phyloP scores from a whole-genome alignment of 23 red algal genomes.

The Porphyridium purpureum region DNA sequence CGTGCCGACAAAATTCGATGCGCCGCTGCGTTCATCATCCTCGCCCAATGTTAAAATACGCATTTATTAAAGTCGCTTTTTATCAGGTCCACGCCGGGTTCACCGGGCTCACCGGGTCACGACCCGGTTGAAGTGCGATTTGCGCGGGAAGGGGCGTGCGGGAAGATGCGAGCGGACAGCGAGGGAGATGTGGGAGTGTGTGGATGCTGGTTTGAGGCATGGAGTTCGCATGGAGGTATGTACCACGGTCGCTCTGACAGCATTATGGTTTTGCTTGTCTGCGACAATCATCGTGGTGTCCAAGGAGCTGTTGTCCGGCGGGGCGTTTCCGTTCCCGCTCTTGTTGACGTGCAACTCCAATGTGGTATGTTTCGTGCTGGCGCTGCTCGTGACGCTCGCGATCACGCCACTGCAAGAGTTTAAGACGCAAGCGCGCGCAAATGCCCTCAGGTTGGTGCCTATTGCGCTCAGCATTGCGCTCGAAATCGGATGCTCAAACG shows the following conservation, averaged over 20 bases:
- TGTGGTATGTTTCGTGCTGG: constrained; percentile 29
- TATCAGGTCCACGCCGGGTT: too few relatives aligned
- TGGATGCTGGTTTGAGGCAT: too few relatives aligned
- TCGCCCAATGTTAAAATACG: too few relatives aligned
- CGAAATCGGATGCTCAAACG: constrained; percentile 90
- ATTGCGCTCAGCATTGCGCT: constrained; percentile 69
- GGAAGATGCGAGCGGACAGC: too few relatives aligned
- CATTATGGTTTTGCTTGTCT: constrained; percentile 22
- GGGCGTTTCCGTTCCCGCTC: constrained; percentile 44
- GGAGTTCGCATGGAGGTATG: too few relatives aligned
- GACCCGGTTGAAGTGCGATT: too few relatives aligned
- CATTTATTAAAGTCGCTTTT: too few relatives aligned
- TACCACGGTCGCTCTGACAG: neutral
- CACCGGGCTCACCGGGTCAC: too few relatives aligned
- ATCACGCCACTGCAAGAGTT: constrained; percentile 8
- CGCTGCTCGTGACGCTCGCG: constrained; percentile 11
- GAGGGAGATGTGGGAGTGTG: too few relatives aligned
- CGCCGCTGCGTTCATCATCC: too few relatives aligned
- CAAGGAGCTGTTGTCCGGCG: constrained; percentile 46
- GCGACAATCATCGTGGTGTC: constrained; percentile 56
- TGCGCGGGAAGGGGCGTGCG: too few relatives aligned
- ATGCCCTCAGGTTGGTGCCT: constrained; percentile 51
- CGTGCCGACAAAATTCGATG: too few relatives aligned
- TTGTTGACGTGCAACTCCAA: constrained; percentile 49
- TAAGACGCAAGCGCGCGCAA: constrained; percentile 29